Base-by-base conservation (phyloP, 164 flowering plant species). In the Piper longum region DNA sequence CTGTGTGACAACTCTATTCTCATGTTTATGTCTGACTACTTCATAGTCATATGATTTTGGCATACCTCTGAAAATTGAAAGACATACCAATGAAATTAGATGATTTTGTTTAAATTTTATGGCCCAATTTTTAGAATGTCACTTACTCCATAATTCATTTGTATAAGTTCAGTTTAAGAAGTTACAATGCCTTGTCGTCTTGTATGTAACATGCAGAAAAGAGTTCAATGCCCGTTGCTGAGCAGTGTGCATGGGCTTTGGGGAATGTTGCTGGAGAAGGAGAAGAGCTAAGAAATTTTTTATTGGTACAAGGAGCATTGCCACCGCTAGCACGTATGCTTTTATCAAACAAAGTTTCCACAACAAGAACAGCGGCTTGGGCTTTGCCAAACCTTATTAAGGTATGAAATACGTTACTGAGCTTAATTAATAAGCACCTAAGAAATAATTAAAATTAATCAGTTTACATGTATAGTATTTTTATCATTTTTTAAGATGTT, bases 231-330 rank as follows among this genome's bases (percentile, higher is more conserved):
- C 84, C 81, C 75, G 96, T 93, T 61, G 96, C 99, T 39, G 99
- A 93, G 86, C 99, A 93, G 74, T 93, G 93, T 71, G 93, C 99
- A 58, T 93, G 99, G 99, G 99, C 99, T 54, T 67, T 90, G 72
- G 99, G 99, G 59, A 93, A 93, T 82, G 96, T 93, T 74, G 96
- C 99, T 48, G 97, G 97, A 72, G 99, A 93, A 85, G 95, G 88
- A 62, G 95, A 84, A 75, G 96, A 88, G 60, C 77, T 90, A 65
- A 85, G 97, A 77, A 80, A 77, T 73, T 65, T 84, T 73, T 76
- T 93, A 80, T 75, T 93, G 62, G 82, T 90, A 12, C 99, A 93
- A 82, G 96, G 97, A 68, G 97, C 93, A 63, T 79, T 93, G 71
- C 76, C 67, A 66, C 86, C 97, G 63, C 92, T 93, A 70, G 96